Conservation (phyloP, 768 basidiomycete genomes). For the Boletellus ananas region DNA sequence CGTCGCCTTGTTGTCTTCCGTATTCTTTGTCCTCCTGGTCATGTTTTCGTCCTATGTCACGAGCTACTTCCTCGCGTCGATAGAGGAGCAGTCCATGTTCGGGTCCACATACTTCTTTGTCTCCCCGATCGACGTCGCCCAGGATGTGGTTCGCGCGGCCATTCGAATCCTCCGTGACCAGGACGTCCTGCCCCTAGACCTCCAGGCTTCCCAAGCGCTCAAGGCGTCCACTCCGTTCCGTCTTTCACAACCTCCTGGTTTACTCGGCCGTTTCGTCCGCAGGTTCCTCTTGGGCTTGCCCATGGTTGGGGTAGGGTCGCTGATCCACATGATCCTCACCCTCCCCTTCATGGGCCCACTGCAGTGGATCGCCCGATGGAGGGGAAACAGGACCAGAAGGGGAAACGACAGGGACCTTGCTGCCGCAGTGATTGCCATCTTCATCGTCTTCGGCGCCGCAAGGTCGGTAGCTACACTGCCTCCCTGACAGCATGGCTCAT, state of each 20-base stretch:
- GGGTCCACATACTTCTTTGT: slow-evolving; percentile 39
- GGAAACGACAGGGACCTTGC: slow-evolving; percentile 59
- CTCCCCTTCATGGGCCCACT: slow-evolving; percentile 62
- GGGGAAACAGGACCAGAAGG: slow-evolving; percentile 51
- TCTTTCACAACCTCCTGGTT: slow-evolving; percentile 36
- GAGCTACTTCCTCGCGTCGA: slow-evolving; percentile 57
- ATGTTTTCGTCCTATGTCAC: slow-evolving; percentile 69
- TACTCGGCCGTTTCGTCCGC: slow-evolving; percentile 55
- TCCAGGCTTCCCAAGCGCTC: slow-evolving; percentile 14
- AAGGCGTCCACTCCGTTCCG: slow-evolving; percentile 15
- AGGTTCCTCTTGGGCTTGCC: slow-evolving; percentile 78
- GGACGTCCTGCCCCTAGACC: slow-evolving; percentile 36
- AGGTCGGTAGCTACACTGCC: slow-evolving; percentile 41
- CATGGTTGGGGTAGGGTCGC: slow-evolving; percentile 69
- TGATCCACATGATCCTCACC: slow-evolving; percentile 68
- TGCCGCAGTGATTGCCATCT: slow-evolving; percentile 57
- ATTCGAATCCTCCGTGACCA: slow-evolving; percentile 60
- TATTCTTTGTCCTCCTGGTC: slow-evolving; percentile 63
- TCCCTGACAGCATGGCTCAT: slow-evolving; percentile 7
- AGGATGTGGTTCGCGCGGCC: slow-evolving; percentile 59
- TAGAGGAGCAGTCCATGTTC: slow-evolving; percentile 49
- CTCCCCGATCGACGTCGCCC: slow-evolving; percentile 54
- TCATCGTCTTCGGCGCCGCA: slow-evolving; percentile 58
- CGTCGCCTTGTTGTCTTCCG: slow-evolving; percentile 54
- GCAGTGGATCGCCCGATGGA: slow-evolving; percentile 65